Conservation (phyloP, 1,284 basidiomycete genomes). For the Psilocybe mexicana region DNA sequence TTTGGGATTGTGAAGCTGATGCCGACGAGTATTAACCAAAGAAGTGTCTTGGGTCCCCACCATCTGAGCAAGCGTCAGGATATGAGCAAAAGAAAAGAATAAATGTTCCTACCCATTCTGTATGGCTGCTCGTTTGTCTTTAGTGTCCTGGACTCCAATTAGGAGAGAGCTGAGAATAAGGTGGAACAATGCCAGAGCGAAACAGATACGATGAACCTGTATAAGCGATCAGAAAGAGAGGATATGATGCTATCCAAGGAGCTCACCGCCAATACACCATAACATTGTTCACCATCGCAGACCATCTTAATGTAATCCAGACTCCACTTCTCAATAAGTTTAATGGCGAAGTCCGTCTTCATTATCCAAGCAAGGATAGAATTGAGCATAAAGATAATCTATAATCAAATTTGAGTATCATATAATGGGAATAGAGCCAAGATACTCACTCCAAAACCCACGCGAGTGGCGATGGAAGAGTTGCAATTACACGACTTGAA, state of each 20-base stretch:
- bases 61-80: constrained; percentile 54
- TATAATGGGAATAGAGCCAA: not conserved
- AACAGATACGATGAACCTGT: constrained; percentile 95
- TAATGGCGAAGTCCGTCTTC: constrained; percentile 87
- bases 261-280: constrained; percentile 90
- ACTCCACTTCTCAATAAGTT: constrained; percentile 89
- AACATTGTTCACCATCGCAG: constrained; percentile 90
- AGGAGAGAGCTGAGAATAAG: constrained; percentile 77
- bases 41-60: constrained; percentile 97
- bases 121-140: constrained; percentile 88
- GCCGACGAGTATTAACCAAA: constrained; percentile 79
- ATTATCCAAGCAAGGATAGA: constrained; percentile 98
- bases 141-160: constrained; percentile 87
- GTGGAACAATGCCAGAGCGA: constrained; percentile 92
- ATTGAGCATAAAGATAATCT: constrained; percentile 95
- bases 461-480: constrained; percentile 95
- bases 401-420: not conserved
- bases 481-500: constrained; percentile 99
- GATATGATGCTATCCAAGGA: not conserved
- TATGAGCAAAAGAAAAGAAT: constrained; percentile 1
- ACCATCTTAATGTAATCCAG: constrained; percentile 99
- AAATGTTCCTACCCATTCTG: constrained; percentile 85
- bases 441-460: constrained; percentile 85
- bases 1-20: constrained; percentile 93
- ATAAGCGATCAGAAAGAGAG: constrained; percentile 6